Evolutionary conservation across 2,329 filamentous ascomycete species (phyloP), one percentile per base, ranked within the genome.

Genomic region (Aspergillus cejpii): DNA sequence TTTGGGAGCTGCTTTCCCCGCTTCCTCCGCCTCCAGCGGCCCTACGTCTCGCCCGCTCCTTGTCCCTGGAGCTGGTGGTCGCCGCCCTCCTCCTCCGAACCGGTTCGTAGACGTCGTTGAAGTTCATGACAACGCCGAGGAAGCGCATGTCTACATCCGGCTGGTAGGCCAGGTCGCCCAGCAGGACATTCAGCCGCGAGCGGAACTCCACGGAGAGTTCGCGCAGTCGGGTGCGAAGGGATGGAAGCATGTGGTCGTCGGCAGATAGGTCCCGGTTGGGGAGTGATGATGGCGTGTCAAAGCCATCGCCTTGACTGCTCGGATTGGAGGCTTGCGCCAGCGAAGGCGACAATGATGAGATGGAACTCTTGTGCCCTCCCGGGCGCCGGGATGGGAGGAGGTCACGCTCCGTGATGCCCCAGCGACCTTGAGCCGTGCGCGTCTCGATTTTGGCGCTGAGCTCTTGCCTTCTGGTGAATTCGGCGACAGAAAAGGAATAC

Each of bases 111-210:
- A 94, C 86, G 64, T 97, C 91, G 68, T 98, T 98, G 69, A 97
- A 98, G 69, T 97, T 98, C 88, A 98, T 97, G 31, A 92, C 87
- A 37, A 97, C 89, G 29, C 88, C 92, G 54, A 98, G 71, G 74
- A 97, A 97, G 43, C 91, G 78, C 82, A 98, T 87, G 65, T 98
- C 92, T 41, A 90, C 83, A 64, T 98, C 92, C 1, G 89, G 84
- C 68, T 97, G 91, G 68, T 94, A 91, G 6, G 88, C 85, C 51
- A 98, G 67, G 64, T 98, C 94, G 11, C 92, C 89, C 3, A 98
- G 73, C 43, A 98, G 71, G 31, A 90, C 74, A 63, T 88, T 88
- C 39, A 97, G 77, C 21, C 85, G 79, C 1, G 78, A 76, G 49
- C 81, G 78, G 71, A 97, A 98, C 47, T 88, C 85, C 10, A 75